phyloP scores from a whole-genome alignment of 352 stramenopile species.

The Phytopythium mirpurense region DNA sequence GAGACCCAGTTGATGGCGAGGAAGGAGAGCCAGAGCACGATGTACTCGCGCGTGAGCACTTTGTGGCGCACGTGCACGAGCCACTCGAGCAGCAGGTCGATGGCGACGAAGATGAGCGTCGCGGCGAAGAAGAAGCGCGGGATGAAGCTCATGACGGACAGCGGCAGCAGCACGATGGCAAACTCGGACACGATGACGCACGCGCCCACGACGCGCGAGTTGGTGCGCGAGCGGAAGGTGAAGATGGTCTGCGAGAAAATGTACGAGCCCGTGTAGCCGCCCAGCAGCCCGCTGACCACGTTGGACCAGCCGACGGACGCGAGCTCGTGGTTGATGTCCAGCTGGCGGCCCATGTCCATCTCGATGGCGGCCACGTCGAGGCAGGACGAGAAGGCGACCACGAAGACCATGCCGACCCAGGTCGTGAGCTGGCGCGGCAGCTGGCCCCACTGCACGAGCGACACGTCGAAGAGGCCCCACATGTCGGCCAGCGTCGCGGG shows the following conservation, averaged over 20 bases:
- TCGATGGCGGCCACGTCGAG: slow-evolving; percentile 97
- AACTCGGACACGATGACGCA: slow-evolving; percentile 89
- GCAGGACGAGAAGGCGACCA: slow-evolving; percentile 96
- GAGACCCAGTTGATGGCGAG: slow-evolving; percentile 90
- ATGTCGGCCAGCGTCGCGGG: slow-evolving; percentile 60
- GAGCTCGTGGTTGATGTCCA: slow-evolving; percentile 95
- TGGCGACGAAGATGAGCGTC: slow-evolving; percentile 95
- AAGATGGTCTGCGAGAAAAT: slow-evolving; percentile 99
- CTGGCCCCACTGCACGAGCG: slow-evolving; percentile 86
- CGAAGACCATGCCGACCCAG: slow-evolving; percentile 95
- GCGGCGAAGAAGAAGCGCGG: slow-evolving; percentile 98
- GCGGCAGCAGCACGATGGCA: slow-evolving; percentile 83
- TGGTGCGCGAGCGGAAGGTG: slow-evolving; percentile 90
- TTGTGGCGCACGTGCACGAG: slow-evolving; percentile 87
- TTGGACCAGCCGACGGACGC: slow-evolving; percentile 95
- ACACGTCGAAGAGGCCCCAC: slow-evolving; percentile 90
- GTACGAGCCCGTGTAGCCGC: slow-evolving; percentile 98
- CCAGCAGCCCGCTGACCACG: slow-evolving; percentile 91
- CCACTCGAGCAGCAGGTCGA: slow-evolving; percentile 98
- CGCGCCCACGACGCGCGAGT: slow-evolving; percentile 88
- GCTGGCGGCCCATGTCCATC: slow-evolving; percentile 92
- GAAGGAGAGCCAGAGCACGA: slow-evolving; percentile 92
- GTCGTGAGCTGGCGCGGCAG: slow-evolving; percentile 89
- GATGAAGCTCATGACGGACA: slow-evolving; percentile 94
- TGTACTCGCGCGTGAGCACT: slow-evolving; percentile 88